Conservation (phyloP, 164 flowering plant species). For the Magnolia kwangsiensis region DNA sequence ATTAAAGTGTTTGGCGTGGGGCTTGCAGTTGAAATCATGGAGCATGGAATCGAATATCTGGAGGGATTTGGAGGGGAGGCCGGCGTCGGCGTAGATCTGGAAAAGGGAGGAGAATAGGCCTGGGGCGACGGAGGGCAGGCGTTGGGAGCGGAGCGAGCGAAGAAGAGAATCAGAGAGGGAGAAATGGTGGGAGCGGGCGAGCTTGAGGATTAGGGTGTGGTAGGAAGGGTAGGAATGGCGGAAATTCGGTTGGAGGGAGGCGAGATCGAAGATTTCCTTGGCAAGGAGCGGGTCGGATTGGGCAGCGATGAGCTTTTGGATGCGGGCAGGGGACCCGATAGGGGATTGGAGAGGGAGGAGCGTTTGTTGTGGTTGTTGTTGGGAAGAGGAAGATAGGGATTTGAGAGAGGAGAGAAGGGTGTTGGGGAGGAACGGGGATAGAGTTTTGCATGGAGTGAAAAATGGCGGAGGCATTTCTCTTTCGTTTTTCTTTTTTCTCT, state of each 20-base stretch:
- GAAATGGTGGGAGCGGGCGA: conserved; percentile 61
- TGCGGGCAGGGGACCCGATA: conserved; percentile 52
- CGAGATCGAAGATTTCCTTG: conserved; percentile 81
- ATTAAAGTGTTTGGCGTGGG: conserved; percentile 64
- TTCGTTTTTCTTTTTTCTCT: no score
- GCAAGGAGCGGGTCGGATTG: conserved; percentile 86
- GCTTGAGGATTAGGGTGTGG: conserved; percentile 70
- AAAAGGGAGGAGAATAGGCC: conserved; percentile 54
- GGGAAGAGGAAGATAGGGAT: neutral
- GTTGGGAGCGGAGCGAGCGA: conserved; percentile 22
- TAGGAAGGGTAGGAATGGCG: conserved; percentile 60
- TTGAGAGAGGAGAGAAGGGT: conserved; percentile 4
- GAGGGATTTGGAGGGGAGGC: conserved; percentile 54
- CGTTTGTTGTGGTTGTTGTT: neutral
- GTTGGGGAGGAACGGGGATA: neutral
- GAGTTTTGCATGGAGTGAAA: neutral
- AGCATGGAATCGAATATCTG: conserved; percentile 56
- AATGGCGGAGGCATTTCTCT: neutral
- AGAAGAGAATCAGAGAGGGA: conserved; percentile 50
- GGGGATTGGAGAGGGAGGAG: neutral
- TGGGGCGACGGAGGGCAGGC: conserved; percentile 32
- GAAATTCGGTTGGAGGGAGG: conserved; percentile 65
- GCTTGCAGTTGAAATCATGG: conserved; percentile 44
- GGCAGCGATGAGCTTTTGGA: conserved; percentile 68
- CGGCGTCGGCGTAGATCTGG: conserved; percentile 54